Evolutionary conservation across 1,139 yeast genomes (phyloP).

Genomic region (Saccharomyces hybrid): DNA sequence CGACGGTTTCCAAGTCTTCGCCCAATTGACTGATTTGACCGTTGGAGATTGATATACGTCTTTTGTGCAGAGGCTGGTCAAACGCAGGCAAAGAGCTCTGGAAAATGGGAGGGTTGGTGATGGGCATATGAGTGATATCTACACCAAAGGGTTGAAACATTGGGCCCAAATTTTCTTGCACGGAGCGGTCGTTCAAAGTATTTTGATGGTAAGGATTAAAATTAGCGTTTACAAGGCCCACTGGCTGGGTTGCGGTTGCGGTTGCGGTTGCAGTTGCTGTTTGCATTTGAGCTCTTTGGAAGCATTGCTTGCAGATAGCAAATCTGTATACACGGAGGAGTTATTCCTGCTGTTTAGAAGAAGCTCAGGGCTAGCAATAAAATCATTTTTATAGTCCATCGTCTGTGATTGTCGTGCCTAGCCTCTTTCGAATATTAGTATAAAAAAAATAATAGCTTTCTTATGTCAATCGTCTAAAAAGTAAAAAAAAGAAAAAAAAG

Average conservation of each 20-base stretch:
- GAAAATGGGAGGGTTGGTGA: constrained; percentile 59
- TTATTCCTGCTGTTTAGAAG: not conserved
- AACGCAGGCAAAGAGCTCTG: constrained; percentile 47
- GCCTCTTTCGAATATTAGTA: not conserved
- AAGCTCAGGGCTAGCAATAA: not conserved
- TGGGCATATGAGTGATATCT: constrained; percentile 42
- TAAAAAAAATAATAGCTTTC: not conserved
- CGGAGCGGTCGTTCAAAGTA: constrained; percentile 37
- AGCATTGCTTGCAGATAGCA: no score
- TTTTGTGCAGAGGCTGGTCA: constrained; percentile 35
- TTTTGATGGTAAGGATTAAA: constrained; percentile 6
- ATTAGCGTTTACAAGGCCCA: not conserved
- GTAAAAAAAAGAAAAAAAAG: not conserved
- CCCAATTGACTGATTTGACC: constrained; percentile 68
- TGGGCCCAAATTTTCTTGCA: constrained; percentile 35
- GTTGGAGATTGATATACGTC: constrained; percentile 68
- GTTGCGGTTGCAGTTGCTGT: not conserved
- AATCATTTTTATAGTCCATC: no score
- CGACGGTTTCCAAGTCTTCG: constrained; percentile 27
- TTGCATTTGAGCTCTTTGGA: no score
- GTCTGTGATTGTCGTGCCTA: not conserved
- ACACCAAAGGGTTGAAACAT: constrained; percentile 37
- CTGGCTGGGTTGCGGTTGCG: not conserved
- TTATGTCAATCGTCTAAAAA: not conserved
- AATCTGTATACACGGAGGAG: no score